Percentiles rank a stretch among this genome's conserved stretches.
phyloP scores from a whole-genome alignment of 345 rosid species.

The Gossypium stocksii region DNA sequence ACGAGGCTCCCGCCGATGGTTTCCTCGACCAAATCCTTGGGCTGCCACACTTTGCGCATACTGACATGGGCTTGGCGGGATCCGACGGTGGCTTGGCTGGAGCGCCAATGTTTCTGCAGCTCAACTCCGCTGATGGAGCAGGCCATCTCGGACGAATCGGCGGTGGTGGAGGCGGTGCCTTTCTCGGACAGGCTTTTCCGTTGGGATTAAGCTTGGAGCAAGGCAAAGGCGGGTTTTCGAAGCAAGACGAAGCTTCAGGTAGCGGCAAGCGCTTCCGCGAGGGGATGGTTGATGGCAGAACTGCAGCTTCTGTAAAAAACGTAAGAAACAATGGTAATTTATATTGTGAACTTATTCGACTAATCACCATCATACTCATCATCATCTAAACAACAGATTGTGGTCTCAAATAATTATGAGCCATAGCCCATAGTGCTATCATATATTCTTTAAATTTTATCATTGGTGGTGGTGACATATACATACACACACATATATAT shows the following conservation, averaged over 20 bases:
- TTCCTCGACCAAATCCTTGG: constrained; percentile 90
- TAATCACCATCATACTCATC: too few relatives aligned
- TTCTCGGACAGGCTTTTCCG: constrained; percentile 71
- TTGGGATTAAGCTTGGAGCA: constrained; percentile 82
- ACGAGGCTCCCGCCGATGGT: constrained; percentile 70
- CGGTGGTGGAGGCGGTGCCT: constrained; percentile 46
- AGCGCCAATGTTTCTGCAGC: constrained; percentile 84
- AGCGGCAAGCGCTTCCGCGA: constrained; percentile 67
- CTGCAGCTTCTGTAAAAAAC: constrained; percentile 57
- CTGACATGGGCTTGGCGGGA: constrained; percentile 51
- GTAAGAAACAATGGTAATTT: constrained; percentile 36
- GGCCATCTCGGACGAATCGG: constrained; percentile 42
- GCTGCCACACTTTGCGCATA: constrained; percentile 55
- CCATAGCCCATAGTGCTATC: background rate
- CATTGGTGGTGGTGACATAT: constrained; percentile 4
- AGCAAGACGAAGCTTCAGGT: constrained; percentile 72
- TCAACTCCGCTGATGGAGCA: constrained; percentile 68
- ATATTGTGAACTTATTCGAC: too few relatives aligned
- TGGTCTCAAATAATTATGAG: background rate
- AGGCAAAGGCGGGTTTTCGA: constrained; percentile 76
- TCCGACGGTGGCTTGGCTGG: constrained; percentile 44
- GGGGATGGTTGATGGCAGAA: constrained; percentile 61
- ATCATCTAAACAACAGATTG: background rate
- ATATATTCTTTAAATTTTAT: background rate
- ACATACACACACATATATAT: background rate